Base-by-base conservation (phyloP, 116 monocot genomes). In the Dioscorea cayenensis region DNA sequence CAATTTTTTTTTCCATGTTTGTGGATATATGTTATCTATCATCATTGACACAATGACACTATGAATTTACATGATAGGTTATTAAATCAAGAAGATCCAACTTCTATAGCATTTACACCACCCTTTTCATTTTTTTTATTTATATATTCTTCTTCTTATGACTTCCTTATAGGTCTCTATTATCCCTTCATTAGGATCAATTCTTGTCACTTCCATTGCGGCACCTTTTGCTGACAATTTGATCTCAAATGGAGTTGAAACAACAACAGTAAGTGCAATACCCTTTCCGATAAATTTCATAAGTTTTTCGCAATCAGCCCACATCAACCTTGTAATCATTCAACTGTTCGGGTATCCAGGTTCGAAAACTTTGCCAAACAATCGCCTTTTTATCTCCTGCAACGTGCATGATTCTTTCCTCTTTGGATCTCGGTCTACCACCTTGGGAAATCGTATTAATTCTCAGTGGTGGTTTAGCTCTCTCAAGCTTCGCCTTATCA, bases 321-420 rank as follows among this genome's bases (percentile, higher is more conserved):
- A 23, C 23, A 22, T 62, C 11, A 62, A 4, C 62, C 62, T 23
- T 7, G 7, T 22, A 12, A 4, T 68, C 20, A 14, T 69, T 36
- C 48, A 51, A 67, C 64, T 64, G 50, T 38, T 59, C 66, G 23
- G 21, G 64, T 60, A 38, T 89, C 78, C 81, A 97, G 97, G 97
- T 97, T 36, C 83, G 97, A 77, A 97, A 97, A 86, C 76, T 93
- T 77, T 97, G 97, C 83, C 97, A 93, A 83, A 86, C 90, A 72
- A 85, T 97, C 78, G 97, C 88, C 28, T 97, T 97, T 81, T 11
- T 97, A 78, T 92, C 97, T 76, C 96, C 96, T 62, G 97, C 93
- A 69, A 61, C 84, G 79, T 96, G 85, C 86, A 96, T 96, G 96
- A 88, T 77, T 13, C 84, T 97, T 76, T 92, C 90, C 35, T 93